Evolutionary conservation across 768 basidiomycete genomes (phyloP), one percentile per base, ranked within the genome.

Genomic region (Panus rudis): DNA sequence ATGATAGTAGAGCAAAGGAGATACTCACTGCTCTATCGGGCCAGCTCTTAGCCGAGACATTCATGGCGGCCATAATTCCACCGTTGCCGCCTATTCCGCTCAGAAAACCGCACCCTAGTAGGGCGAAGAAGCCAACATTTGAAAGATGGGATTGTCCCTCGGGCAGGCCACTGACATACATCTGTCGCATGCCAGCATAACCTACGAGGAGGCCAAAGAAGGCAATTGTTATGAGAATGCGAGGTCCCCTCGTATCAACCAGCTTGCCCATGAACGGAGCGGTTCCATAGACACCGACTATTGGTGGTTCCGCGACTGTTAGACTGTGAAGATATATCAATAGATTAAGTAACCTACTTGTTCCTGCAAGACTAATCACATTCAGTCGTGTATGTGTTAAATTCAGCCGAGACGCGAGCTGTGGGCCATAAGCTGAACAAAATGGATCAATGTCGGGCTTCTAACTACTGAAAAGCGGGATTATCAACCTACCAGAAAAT

Each of bases 11-110:
- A n/a, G n/a, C n/a, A n/a, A n/a, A n/a, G n/a, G n/a, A n/a, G n/a
- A n/a, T n/a, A 64, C 81, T 45, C 49, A 87, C 86, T 27, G 75
- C 70, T 32, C 63, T 64, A 46, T 89, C 81, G 0, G 86, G 79
- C 52, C 92, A 92, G n/a, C 79, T 78, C 51, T 86, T 92, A 0
- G 92, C 92, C 0, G 84, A 85, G 3, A 85, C 69, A 55, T 93
- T 94, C 16, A 92, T 67, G 0, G 79, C 70, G n/a, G 79, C 71
- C 0, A 71, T 66, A 4, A 88, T 59, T 0, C 87, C 90, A 2
- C 74, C 81, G 46, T 81, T 84, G 0, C 82, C 83, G 1, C 89
- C 92, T 2, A 75, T 63, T 0, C 92, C 92, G 0, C 85, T 90
- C 53, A 87, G 63, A 59, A 76, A 83, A 42, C 75, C 75, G 50